Percentiles rank a stretch among this genome's conserved stretches.
Conservation (phyloP, 192 early-diverging fungal genomes). For the Podila epigama region DNA sequence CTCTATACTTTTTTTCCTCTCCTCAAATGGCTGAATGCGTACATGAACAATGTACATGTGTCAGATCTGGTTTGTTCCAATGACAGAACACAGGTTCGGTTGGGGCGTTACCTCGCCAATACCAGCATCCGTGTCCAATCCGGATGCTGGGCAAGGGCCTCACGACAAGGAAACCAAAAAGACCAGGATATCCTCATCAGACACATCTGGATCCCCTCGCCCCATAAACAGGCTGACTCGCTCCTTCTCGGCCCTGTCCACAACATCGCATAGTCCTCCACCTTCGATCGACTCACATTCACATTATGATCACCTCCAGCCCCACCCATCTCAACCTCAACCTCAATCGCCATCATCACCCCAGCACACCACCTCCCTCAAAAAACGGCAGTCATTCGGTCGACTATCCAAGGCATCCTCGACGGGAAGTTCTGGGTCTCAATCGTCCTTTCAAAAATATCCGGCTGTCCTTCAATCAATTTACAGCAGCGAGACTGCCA, state of each 20-base stretch:
- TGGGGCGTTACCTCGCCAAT: conserved; percentile 32
- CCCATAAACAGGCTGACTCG: not conserved
- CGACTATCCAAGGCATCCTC: conserved; percentile 19
- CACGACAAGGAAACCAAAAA: not conserved
- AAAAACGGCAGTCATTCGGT: conserved; percentile 24
- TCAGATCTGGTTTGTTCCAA: conserved; percentile 40
- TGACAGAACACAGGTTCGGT: conserved; percentile 33
- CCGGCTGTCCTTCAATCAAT: conserved; percentile 10
- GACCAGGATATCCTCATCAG: not conserved
- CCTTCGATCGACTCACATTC: conserved; percentile 5
- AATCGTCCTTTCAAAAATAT: conserved; percentile 11
- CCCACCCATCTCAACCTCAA: not conserved
- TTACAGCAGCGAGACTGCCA: not conserved
- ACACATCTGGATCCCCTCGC: conserved; percentile 1
- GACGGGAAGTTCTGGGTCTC: conserved; percentile 12
- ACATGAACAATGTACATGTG: not conserved
- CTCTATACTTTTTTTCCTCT: not conserved
- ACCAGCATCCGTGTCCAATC: not conserved
- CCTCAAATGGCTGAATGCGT: not conserved
- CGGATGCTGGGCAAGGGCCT: not conserved
- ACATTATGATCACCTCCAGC: not conserved
- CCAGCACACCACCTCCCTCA: not conserved
- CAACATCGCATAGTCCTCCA: conserved; percentile 12
- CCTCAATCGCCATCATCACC: not conserved
- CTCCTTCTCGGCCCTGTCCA: conserved; percentile 20